These are phyloP conservation scores for Trametes cinnabarina DNA, from an alignment of 768 basidiomycete genomes.

Conservation along the genomic window DNA sequence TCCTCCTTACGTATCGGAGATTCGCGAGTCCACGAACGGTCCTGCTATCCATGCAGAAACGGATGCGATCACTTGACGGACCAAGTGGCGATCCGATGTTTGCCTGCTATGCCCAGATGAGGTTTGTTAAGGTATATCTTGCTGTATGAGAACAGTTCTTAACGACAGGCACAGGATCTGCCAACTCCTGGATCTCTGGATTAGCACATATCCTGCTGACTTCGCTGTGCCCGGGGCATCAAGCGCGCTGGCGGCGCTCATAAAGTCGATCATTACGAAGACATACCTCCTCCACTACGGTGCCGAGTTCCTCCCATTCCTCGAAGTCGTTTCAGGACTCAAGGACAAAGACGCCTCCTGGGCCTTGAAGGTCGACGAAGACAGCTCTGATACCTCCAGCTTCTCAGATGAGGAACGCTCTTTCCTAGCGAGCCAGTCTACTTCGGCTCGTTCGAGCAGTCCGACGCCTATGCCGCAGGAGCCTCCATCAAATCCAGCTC, in stretches of 20 bases:
- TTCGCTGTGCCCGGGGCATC: conserved; percentile 75
- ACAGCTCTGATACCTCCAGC: conserved; percentile 61
- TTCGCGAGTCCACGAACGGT: conserved; percentile 79
- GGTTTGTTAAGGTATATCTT: conserved; percentile 41
- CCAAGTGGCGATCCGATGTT: conserved; percentile 79
- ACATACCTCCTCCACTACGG: conserved; percentile 84
- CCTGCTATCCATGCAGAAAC: conserved; percentile 84
- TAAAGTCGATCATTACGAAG: conserved; percentile 77
- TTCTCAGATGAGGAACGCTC: conserved; percentile 53
- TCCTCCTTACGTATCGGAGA: conserved; percentile 79
- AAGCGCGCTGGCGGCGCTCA: conserved; percentile 69
- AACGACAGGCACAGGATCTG: conserved; percentile 56
- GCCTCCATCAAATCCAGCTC: background rate
- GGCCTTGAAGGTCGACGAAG: conserved; percentile 70
- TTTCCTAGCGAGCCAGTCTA: conserved; percentile 21
- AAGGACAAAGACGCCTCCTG: conserved; percentile 70
- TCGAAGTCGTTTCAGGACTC: conserved; percentile 61
- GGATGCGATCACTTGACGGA: conserved; percentile 74
- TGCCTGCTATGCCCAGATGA: conserved; percentile 86
- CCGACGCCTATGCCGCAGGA: conserved; percentile 10
- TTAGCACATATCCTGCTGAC: conserved; percentile 70
- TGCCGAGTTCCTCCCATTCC: conserved; percentile 77
- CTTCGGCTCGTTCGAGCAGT: conserved; percentile 18
- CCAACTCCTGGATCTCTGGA: conserved; percentile 75
- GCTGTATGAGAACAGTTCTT: background rate